A percentile compares a stretch with the other conserved stretches of the same genome.
These are phyloP conservation scores for Musa acuminata DNA, from an alignment of 176 grass and related monocot genomes.

Conservation along the genomic window DNA sequence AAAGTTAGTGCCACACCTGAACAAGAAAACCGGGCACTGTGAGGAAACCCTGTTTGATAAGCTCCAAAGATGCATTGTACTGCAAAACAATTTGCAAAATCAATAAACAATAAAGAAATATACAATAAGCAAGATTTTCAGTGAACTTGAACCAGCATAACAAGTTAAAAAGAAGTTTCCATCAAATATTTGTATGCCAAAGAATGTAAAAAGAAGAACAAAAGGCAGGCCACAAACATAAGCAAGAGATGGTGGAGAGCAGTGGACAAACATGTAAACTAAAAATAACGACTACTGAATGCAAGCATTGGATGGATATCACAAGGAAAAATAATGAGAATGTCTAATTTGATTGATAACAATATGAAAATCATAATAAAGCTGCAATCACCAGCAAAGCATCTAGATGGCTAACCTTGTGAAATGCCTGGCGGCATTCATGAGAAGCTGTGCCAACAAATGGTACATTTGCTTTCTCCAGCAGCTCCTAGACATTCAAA, in stretches of 20 bases:
- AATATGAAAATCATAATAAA: not conserved
- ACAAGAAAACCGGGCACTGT: conserved; percentile 79
- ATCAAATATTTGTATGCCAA: not conserved
- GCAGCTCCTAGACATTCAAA: conserved; percentile 42
- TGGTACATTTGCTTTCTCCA: conserved; percentile 81
- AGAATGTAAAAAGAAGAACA: not conserved
- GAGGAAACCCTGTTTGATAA: conserved; percentile 50
- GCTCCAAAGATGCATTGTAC: conserved; percentile 83
- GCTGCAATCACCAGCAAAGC: not conserved
- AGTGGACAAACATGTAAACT: too few relatives aligned
- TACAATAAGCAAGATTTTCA: conserved; percentile 2
- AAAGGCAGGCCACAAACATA: too few relatives aligned
- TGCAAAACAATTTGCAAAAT: conserved; percentile 37
- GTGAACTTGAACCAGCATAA: not conserved
- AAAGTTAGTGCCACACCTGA: conserved; percentile 38
- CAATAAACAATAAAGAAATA: conserved; percentile 7
- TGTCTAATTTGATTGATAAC: not conserved
- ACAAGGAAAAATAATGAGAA: too few relatives aligned
- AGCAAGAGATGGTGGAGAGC: too few relatives aligned
- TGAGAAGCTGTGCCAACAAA: conserved; percentile 65
- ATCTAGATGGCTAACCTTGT: conserved; percentile 46
- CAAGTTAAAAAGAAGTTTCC: too few relatives aligned
- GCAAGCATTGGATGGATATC: too few relatives aligned
- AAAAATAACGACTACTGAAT: too few relatives aligned
- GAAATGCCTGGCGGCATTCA: conserved; percentile 54